Evolutionary conservation across 2,329 filamentous ascomycete species (phyloP), one percentile per base, ranked within the genome.

Genomic region (Neocucurbitaria cava): DNA sequence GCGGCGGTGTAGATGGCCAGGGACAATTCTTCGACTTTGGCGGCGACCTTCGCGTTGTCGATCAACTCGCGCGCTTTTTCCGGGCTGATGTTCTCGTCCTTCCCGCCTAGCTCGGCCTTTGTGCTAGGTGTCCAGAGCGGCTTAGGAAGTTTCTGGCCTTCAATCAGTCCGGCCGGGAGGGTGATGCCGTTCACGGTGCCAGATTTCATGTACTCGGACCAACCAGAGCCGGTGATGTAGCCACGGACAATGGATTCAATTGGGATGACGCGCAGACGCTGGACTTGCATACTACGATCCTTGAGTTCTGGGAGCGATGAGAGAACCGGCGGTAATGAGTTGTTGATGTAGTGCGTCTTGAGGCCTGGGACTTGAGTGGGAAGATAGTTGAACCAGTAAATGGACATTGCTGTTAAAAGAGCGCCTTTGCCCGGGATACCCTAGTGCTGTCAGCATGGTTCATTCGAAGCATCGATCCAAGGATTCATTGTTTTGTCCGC

Each of bases 221-320:
- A 96, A 0, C 90, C 92, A 41, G 87, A 90, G 39, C 92, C 92
- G 5, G 92, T 92, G 72, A 96, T 87, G 79, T 96, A 96, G 63
- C 92, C 92, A 53, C 92, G 87, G n/a, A 96, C 90, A 58, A 94
- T 94, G 39, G 87, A 89, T 77, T 94, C 90, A 59, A 96, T 82
- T 21, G 90, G 90, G 54, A 96, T 86, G 59, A 95, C 86, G 66
- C 87, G 85, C 53, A 92, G 82, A 61, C 86, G 86, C 58, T 87
- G 86, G 50, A 94, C 89, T 62, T 87, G 84, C 92, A 96, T 96
- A 72, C 84, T 87, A 55, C 92, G 87, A 65, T 85, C 81, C 17
- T 54, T 54, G 49, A 85, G 82, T 42, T 89, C 78, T 33, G 84
- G 75, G 15, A 78, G 74, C 20, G 77, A 26, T 1, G 61, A 42